Base-by-base conservation (phyloP, 176 grass and related monocot species). In the Lolium rigidum region DNA sequence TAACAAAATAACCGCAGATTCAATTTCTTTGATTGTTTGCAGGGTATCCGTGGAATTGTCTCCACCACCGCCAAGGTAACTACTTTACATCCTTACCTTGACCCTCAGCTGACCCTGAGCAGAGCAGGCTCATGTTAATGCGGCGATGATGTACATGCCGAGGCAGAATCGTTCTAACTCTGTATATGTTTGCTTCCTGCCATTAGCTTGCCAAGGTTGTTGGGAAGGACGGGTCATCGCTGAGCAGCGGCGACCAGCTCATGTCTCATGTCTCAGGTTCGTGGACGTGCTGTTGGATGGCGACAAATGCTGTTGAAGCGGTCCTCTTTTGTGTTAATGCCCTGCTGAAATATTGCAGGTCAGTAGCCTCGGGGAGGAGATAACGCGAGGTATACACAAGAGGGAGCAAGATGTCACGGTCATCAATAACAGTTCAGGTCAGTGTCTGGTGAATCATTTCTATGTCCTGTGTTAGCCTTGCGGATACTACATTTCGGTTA, bases 341-440 rank as follows among this genome's bases (percentile, higher is more conserved):
- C 1, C 52, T 62, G 50, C 25, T 60, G 26, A 10, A 41, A 22
- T 31, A 18, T 88, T 89, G 86, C 83, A 94, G 92, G 51, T 94
- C 67, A 51, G 77, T 83, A 3, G 6, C 87, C 76, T 94, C 22
- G 84, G 85, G 71, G 63, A 92, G 43, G 85, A 94, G 41, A 4
- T 94, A 13, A 10, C 76, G 16, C 52, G 12, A 31, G 62, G 0
- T 24, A 38, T 87, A 43, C 25, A 22, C 80, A 31, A 21, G 7
- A 83, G 12, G 26, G 62, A 65, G 28, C 28, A 31, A 26, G 14
- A 65, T 65, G 62, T 31, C 11, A 31, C 62, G 11, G 25, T 65
- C 14, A 65, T 65, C 12, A 13, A 12, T 12, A 26, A 65, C 0
- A 31, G 24, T 15, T 65, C 62, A 65, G 62, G 62, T 65, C 62